Base-by-base conservation (phyloP, 1,139 yeast genomes). In the Yamadazyma buinensis region DNA sequence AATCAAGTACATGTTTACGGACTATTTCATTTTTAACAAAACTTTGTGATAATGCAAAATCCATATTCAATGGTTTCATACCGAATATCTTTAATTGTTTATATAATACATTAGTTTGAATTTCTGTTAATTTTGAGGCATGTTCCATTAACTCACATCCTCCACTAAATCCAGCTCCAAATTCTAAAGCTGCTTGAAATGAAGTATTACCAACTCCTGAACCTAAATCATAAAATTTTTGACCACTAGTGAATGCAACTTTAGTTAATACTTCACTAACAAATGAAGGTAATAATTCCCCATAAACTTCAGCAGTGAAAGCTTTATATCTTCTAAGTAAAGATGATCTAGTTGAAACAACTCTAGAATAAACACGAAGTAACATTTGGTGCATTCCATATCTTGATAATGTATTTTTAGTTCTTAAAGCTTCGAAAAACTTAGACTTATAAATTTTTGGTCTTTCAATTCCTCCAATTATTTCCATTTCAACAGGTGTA, bases 151-250 rank as follows among this genome's bases (percentile, higher is more conserved):
- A 71, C 53, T 90, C 97, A 57, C 94, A 85, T 0, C 97, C 97
- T 50, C 86, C 87, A 55, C 95, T 80, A 6, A 54, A 47, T 33
- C 67, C 66, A 39, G 90, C 85, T 1, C 96, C 95, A 54, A 77
- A 80, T 49, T 88, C 95, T 20, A 88, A 59, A 0, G 96, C 88
- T 0, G 96, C 95, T 55, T 88, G 97, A 33, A 88, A 72, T 0
- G 85, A 83, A 36, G 96, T 86, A 52, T 88, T 88, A 0, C 96
- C 97, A 4, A 90, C 97, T 5, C 97, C 97, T 0, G 95, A 86
- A 0, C 97, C 97, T 25, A 90, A 65, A 57, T 85, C 97, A 41
- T 88, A 79, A 51, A 87, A 88, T 17, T 68, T 73, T 34, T 77
- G 75, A 2, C 59, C 57, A 1, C 79, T 69, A 23, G 61, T 57